Percentiles rank a stretch among this genome's conserved stretches.
phyloP scores from a whole-genome alignment of 805 yeast genomes.

The Huiozyma naganishii region DNA sequence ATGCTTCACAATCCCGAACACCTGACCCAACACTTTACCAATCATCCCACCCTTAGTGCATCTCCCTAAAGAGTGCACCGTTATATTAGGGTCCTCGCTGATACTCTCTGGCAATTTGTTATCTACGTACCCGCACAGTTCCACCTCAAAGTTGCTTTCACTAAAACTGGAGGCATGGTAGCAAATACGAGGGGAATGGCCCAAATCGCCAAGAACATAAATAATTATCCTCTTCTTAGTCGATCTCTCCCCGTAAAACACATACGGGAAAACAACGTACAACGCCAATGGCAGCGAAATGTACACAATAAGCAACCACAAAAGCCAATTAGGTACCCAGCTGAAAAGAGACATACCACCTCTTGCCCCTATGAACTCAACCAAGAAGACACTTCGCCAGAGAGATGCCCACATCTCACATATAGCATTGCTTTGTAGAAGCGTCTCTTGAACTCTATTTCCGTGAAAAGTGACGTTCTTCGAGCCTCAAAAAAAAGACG shows the following conservation, averaged over 20 bases:
- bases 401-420: too few relatives aligned
- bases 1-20: slow-evolving; percentile 34
- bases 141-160: slow-evolving; percentile 59
- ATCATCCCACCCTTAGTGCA: slow-evolving; percentile 9
- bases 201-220: slow-evolving; percentile 84
- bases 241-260: slow-evolving; percentile 27
- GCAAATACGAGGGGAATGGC: slow-evolving; percentile 90
- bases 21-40: slow-evolving; percentile 50
- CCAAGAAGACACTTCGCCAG: too few relatives aligned
- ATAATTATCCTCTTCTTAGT: slow-evolving; percentile 51
- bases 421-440: too few relatives aligned
- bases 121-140: slow-evolving; percentile 73
- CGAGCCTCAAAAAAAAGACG: too few relatives aligned
- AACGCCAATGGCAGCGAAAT: slow-evolving; percentile 29
- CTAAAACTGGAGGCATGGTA: slow-evolving; percentile 79
- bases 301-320: slow-evolving; percentile 31
- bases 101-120: slow-evolving; percentile 42
- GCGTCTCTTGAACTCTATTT: too few relatives aligned
- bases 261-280: slow-evolving; percentile 28
- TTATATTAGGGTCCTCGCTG: slow-evolving; percentile 39
- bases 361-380: not conserved
- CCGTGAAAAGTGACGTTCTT: too few relatives aligned
- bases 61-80: slow-evolving; percentile 31
- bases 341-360: not conserved
- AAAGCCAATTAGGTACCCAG: slow-evolving; percentile 4